These are phyloP conservation scores for Pleurotus cornucopiae DNA, from an alignment of 768 basidiomycete genomes.

Conservation along the genomic window DNA sequence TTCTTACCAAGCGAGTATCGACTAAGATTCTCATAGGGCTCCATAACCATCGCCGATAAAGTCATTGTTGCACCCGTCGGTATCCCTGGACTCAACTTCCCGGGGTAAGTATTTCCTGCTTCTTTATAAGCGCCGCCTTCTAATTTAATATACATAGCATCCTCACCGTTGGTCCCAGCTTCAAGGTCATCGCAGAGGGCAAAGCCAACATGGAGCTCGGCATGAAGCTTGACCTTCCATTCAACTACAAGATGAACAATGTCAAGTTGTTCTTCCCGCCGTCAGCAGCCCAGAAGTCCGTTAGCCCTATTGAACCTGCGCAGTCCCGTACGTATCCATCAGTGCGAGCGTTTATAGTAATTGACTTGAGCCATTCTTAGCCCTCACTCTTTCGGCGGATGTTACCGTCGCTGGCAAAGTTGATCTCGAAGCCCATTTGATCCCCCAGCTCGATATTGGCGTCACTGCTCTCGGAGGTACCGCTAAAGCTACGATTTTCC, in stretches of 20 bases:
- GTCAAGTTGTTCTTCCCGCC: constrained; percentile 35
- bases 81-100: constrained; percentile 27
- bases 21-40: constrained; percentile 14
- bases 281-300: constrained; percentile 13
- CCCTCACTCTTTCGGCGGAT: constrained; percentile 26
- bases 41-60: constrained; percentile 22
- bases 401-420: constrained; percentile 24
- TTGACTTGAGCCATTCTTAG: constrained; percentile 9
- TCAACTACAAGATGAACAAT: constrained; percentile 23
- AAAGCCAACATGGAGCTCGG: constrained; percentile 26
- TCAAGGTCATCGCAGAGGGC: constrained; percentile 27
- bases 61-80: constrained; percentile 22
- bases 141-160: constrained; percentile 18
- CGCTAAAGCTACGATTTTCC: constrained; percentile 13
- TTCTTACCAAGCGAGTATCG: neutral
- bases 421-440: constrained; percentile 28
- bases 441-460: constrained; percentile 17
- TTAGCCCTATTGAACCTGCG: constrained; percentile 20
- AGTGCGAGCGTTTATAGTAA: neutral
- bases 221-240: constrained; percentile 23
- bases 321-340: constrained; percentile 22
- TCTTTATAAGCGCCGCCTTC: neutral
- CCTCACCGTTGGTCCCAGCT: constrained; percentile 34
- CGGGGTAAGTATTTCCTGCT: constrained; percentile 20
- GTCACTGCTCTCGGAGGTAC: constrained; percentile 11